phyloP scores from a whole-genome alignment of 345 rosid genomes.

The Psidium guajava region DNA sequence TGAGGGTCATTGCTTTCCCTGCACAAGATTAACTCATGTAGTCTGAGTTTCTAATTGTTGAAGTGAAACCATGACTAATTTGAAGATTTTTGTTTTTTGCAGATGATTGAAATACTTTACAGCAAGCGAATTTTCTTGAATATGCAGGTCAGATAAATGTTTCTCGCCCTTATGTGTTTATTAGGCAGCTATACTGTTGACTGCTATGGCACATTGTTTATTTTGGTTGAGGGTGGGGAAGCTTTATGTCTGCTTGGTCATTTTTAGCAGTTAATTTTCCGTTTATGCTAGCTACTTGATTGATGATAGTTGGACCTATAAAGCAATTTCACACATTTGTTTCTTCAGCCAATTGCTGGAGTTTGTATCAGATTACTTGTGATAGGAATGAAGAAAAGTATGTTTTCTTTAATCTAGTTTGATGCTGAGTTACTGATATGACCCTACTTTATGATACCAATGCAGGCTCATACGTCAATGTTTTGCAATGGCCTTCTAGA shows the following conservation, averaged over 20 bases:
- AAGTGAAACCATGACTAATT: background rate
- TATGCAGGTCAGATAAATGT: slow-evolving; percentile 55
- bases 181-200: background rate
- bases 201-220: background rate
- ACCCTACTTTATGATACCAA: background rate
- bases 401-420: background rate
- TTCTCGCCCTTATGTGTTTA: background rate
- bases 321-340: background rate
- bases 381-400: background rate
- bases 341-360: background rate
- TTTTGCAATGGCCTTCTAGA: slow-evolving; percentile 59
- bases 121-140: slow-evolving; percentile 47
- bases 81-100: slow-evolving; percentile 12
- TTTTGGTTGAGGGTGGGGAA: background rate
- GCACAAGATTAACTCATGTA: background rate
- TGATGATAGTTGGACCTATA: background rate
- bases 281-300: background rate
- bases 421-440: background rate
- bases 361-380: background rate
- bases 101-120: slow-evolving; percentile 78
- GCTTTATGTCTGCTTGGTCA: background rate
- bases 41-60: background rate
- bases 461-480: slow-evolving; percentile 37
- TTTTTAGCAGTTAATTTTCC: background rate
- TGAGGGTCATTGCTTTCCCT: background rate